Evolutionary conservation across 2,329 filamentous ascomycete species (phyloP), one percentile per base, ranked within the genome.

Genomic region (Acephala macrosclerotiorum): DNA sequence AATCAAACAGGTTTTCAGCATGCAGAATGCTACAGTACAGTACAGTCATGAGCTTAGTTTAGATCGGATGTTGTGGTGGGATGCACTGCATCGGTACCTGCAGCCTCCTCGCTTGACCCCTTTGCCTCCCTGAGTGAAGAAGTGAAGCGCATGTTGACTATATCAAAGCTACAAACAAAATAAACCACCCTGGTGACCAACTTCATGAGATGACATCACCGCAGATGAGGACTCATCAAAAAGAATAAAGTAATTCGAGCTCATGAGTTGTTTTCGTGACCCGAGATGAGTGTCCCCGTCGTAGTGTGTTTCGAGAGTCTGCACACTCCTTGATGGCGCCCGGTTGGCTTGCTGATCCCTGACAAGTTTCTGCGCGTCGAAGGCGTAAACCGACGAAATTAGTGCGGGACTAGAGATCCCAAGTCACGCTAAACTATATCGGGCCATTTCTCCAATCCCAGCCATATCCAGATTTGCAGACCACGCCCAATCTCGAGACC

Each of bases 181-280:
- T n/a, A n/a, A n/a, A n/a, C n/a, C n/a, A n/a, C n/a, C n/a, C n/a
- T n/a, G n/a, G n/a, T n/a, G n/a, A n/a, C n/a, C n/a, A n/a, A n/a
- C n/a, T n/a, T 26, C 42, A 35, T 36, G n/a, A 35, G 49, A 57
- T 62, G 55, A 57, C 51, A 55, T 57, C 51, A 62, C 57, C 60
- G 60, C 53, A 63, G 42, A 63, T 51, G 61, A 63, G 55, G 20
- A 45, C 9, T 56, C 42, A 35, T 33, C 3, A 47, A 45, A 16
- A 26, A 25, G 20, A 42, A 35, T 26, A 26, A 40, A 18, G 29
- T 20, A 38, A 5, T 22, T 14, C 26, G 35, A 29, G 26, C 11
- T 60, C 51, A 22, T 57, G 51, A 40, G 25, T 42, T 20, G n/a
- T 38, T 16, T 35, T 51, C 29, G 49, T 18, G 25, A 40, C n/a